These are phyloP conservation scores for Mollisiaceae sp. DNA, from an alignment of 2,329 filamentous ascomycete species.

Conservation along the genomic window DNA sequence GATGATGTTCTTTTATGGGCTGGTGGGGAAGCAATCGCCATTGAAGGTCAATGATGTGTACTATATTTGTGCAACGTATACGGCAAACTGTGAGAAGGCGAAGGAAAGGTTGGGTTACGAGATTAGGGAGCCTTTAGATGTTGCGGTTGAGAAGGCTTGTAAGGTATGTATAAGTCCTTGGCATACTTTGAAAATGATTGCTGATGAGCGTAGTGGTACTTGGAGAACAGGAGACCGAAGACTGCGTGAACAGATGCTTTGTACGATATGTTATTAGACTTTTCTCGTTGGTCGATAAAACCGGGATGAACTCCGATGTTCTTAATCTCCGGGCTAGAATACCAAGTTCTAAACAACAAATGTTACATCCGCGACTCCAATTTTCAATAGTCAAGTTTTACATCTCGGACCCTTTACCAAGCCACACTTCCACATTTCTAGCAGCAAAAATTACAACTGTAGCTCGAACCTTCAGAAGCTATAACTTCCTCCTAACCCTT, in stretches of 20 bases:
- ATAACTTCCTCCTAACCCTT: no score
- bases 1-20: constrained; percentile 3
- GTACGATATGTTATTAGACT: background rate
- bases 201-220: constrained; percentile 1
- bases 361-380: background rate
- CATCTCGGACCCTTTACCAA: background rate
- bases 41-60: constrained; percentile 13
- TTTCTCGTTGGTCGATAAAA: background rate
- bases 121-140: constrained; percentile 4
- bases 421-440: no score
- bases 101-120: constrained; percentile 14
- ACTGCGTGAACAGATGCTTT: background rate
- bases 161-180: constrained; percentile 1
- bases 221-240: constrained; percentile 9
- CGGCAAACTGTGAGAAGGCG: constrained; percentile 6
- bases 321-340: background rate
- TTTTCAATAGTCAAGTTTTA: background rate
- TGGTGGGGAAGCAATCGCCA: constrained; percentile 1
- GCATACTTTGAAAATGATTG: background rate
- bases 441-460: no score
- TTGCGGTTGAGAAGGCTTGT: constrained; percentile 5
- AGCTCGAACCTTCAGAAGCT: no score
- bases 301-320: no score
- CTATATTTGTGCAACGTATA: background rate
- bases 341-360: background rate